Evolutionary conservation across 768 basidiomycete genomes (phyloP), one percentile per base, ranked within the genome.

Genomic region (Pulveroboletus sp.): DNA sequence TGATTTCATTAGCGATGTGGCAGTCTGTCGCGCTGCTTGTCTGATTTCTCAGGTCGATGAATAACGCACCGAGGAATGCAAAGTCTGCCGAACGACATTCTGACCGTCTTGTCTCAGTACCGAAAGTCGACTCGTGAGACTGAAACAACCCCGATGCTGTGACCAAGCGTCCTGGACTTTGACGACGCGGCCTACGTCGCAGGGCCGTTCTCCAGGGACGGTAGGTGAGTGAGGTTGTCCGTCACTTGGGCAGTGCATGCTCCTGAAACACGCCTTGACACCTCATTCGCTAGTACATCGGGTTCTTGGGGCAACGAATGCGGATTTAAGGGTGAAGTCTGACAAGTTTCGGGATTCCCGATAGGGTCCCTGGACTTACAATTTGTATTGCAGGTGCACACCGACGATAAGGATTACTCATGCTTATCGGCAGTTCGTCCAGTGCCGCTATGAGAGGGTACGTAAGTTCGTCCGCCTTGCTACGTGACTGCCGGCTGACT

Each of bases 391-490:
- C 27, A 28, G 27, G 27, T 8, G 37, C 28, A 28, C 14, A 15
- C 32, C 32, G n/a, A 39, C 5, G 57, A 57, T 57, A 57, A 55
- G 53, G 39, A 59, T 44, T 43, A 36, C 18, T 46, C 56, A 36
- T 31, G 35, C 35, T 54, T 53, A 35, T 43, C 50, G 17, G 51
- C n/a, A 6, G 44, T 21, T 21, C 15, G n/a, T 21, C 11, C 3
- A 5, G 8, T 8, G 31, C 21, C 31, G 24, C 49, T 13, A 48
- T 17, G 36, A 18, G 36, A 18, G 18, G 32, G 33, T 43, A 56
- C 55, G 55, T 51, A 56, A 57, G 43, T 56, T 5, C 14, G 5
- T 56, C 28, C 30, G 33, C 15, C 13, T n/a, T 28, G 39, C 31
- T 53, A 43, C n/a, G 50, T 24, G 17, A 27, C 21, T 21, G 21